Percentiles rank a stretch among this genome's conserved stretches.
These are phyloP conservation scores for Astathelohania contejeani DNA, from an alignment of 371 early-diverging fungal genomes.

Conservation along the genomic window DNA sequence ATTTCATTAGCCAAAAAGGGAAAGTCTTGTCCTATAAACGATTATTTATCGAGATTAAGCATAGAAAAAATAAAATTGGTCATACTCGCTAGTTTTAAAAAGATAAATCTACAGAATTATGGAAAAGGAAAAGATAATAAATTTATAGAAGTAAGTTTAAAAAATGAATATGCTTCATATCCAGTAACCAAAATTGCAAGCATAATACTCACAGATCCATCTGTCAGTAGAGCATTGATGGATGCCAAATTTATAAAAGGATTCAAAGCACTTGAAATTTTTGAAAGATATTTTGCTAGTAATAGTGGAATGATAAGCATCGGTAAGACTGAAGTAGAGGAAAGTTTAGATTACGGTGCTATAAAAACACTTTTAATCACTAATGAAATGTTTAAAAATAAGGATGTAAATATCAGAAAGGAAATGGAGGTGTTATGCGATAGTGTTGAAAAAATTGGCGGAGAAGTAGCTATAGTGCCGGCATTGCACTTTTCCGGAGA, in stretches of 20 bases:
- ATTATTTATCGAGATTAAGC: too few relatives aligned
- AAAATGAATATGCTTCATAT: slow-evolving; percentile 22
- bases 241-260: slow-evolving; percentile 41
- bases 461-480: slow-evolving; percentile 45
- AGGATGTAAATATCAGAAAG: slow-evolving; percentile 31
- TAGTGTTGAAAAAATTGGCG: slow-evolving; percentile 22
- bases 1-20: slow-evolving; percentile 38
- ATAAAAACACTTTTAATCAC: slow-evolving; percentile 41
- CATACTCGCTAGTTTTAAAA: slow-evolving; percentile 15
- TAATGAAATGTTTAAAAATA: slow-evolving; percentile 35
- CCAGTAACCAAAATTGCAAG: slow-evolving; percentile 34
- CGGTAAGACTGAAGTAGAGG: slow-evolving; percentile 39
- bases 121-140: slow-evolving; percentile 2
- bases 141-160: slow-evolving; percentile 31
- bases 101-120: slow-evolving; percentile 13
- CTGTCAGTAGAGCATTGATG: slow-evolving; percentile 19
- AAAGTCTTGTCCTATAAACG: slow-evolving; percentile 21
- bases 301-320: slow-evolving; percentile 13
- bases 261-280: slow-evolving; percentile 31
- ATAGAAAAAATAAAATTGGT: slow-evolving; percentile 11
- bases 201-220: slow-evolving; percentile 24
- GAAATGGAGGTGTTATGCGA: slow-evolving; percentile 28
- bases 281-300: slow-evolving; percentile 24
- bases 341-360: slow-evolving; percentile 47
- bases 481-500: slow-evolving; percentile 39